Evolutionary conservation across 2,329 filamentous ascomycete species (phyloP), one percentile per base, ranked within the genome.

Genomic region (Onygenales sp.): DNA sequence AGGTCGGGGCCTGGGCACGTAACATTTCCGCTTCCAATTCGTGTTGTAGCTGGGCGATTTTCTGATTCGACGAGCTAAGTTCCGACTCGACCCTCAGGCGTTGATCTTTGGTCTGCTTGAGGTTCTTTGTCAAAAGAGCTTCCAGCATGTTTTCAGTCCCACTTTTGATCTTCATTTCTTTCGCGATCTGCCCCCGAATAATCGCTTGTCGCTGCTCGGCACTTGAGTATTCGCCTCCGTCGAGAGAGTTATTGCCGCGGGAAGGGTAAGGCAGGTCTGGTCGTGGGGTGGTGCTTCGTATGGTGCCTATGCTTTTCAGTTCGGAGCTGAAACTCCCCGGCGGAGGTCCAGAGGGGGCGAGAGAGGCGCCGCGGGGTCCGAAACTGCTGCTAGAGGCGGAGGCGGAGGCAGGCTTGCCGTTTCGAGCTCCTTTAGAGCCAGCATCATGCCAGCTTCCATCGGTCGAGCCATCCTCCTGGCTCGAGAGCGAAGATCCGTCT

Each of bases 121-220:
- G 86, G 69, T 95, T 96, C 72, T 98, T 98, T 44, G 84, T 81
- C 68, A 96, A 89, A 59, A 98, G 74, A 10, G 93, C 93, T 74
- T 98, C 93, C 40, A 98, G 77, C 81, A 98, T 85, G 67, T 98
- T 98, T 75, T 98, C 93, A 54, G 92, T 96, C 17, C 93, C 93
- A 63, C 92, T 87, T 70, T 95, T 96, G 67, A 98, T 97, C 77
- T 97, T 97, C 74, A 91, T 85, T 73, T 98, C 94, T 64, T 94
- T 92, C 61, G 90, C 92, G 58, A 98, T 85, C 64, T 86, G 82
- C 62, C 96, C 91, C 63, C 86, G 85, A 57, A 96, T 79, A 50
- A 82, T 77, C 21, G 84, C 80, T 62, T 95, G 83, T 42, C 83
- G 80, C 69, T 89, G 84, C 67, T 95, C 89, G 11, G 83, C 78